A percentile compares a stretch with the other conserved stretches of the same genome.
Conservation (phyloP, 306 rosid genomes). For the Malus sieversii region DNA sequence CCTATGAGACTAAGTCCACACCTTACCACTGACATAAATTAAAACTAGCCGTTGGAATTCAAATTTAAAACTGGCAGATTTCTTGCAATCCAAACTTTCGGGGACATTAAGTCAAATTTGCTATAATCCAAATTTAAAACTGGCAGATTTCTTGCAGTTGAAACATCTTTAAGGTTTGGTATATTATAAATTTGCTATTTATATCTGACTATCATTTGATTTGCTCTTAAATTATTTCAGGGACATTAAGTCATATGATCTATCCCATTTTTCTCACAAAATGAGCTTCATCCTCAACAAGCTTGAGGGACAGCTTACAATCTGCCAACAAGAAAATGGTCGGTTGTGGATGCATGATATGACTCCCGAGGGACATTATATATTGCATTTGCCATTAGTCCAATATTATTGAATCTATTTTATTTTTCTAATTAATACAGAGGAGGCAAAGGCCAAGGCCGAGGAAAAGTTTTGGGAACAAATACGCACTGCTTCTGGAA, state of each 20-base stretch:
- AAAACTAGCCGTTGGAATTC: too few relatives aligned
- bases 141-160: too few relatives aligned
- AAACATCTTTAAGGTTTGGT: too few relatives aligned
- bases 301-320: not conserved
- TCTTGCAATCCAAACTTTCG: too few relatives aligned
- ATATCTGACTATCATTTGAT: too few relatives aligned
- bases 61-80: too few relatives aligned
- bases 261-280: not conserved
- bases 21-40: too few relatives aligned
- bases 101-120: too few relatives aligned
- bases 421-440: not conserved
- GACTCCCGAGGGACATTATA: too few relatives aligned
- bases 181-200: too few relatives aligned
- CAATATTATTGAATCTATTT: not conserved
- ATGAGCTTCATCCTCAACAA: not conserved
- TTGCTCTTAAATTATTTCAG: not conserved
- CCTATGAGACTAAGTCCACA: too few relatives aligned
- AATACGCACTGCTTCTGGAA: not conserved
- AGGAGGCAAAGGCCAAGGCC: not conserved
- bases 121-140: too few relatives aligned
- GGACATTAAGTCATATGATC: not conserved
- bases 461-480: not conserved
- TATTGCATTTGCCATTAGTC: not conserved
- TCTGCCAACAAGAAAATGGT: not conserved
- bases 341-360: not conserved